Conservation (phyloP, 108 stramenopile species). For the Cyclotella kingstonii region DNA sequence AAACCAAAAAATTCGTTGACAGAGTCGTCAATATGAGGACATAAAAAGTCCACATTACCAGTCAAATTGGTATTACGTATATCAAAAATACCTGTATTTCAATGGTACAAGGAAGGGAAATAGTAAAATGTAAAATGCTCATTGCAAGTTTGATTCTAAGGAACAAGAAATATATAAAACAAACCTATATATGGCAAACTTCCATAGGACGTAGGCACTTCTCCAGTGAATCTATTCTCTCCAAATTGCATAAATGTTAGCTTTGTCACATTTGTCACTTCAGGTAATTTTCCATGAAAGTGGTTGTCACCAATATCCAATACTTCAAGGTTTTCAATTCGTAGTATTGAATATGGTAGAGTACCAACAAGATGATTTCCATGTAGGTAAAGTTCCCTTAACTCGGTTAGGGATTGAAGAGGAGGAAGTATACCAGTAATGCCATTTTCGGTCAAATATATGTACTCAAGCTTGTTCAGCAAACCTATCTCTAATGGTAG, state of each 20-base stretch:
- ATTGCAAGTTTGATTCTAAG: neutral
- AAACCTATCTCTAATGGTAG: slow-evolving; percentile 50
- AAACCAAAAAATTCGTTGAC: neutral
- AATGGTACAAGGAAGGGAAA: no score
- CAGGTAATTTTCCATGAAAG: slow-evolving; percentile 11
- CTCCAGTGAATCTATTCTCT: slow-evolving; percentile 1
- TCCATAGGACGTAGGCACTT: slow-evolving; percentile 8
- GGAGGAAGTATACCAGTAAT: slow-evolving; percentile 37
- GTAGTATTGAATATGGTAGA: slow-evolving; percentile 33
- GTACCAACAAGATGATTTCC: slow-evolving; percentile 42
- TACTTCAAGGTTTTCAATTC: slow-evolving; percentile 27
- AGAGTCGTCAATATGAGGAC: neutral
- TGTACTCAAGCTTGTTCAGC: slow-evolving; percentile 15
- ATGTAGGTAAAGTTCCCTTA: slow-evolving; percentile 45
- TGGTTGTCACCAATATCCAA: slow-evolving; percentile 47
- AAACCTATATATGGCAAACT: neutral
- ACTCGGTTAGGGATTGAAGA: slow-evolving; percentile 1
- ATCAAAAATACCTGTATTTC: slow-evolving; percentile 3
- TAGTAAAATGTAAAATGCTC: neutral
- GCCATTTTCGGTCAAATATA: slow-evolving; percentile 41
- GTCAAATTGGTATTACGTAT: neutral
- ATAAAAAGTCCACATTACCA: slow-evolving; percentile 10
- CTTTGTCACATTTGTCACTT: slow-evolving; percentile 1
- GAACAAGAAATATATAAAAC: neutral
- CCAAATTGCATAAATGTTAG: neutral